Evolutionary conservation across 2,329 filamentous ascomycete species (phyloP), one percentile per base, ranked within the genome.

Genomic region (Aspergillus fumigatus): DNA sequence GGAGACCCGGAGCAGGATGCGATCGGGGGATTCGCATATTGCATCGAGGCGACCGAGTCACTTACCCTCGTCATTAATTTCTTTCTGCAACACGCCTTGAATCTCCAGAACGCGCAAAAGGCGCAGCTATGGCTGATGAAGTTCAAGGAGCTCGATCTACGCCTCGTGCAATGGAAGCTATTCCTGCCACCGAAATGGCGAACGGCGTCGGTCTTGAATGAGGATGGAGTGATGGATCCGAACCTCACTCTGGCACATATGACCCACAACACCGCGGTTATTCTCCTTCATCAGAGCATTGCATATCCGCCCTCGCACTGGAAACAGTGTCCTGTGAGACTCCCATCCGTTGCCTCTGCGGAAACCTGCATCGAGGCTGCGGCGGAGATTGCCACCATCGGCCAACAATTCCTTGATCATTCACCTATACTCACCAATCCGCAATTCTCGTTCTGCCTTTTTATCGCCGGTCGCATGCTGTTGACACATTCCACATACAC

Each of bases 241-340:
- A 81, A 81, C 49, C 65, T 81, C 17, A 80, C 79, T 0, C 62
- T 81, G 0, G 79, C 79, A 0, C 78, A 82, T 41, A 70, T 79
- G 3, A 81, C 77, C 0, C 79, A 81, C 49, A 81, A 81, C 54
- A 77, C 78, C 0, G 78, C 78, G 0, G 78, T 80, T 58, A 79
- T 81, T 9, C 65, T 81, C 0, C 64, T 81, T 0, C 79, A 81
- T 53, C 79, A 81, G 53, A 67, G 79, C 11, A 35, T 35, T 4
- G 32, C 32, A 35, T 35, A 35, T 6, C 32, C 32, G 32, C 32
- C 32, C 32, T 6, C 32, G 32, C 32, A 35, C 32, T 35, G 32
- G 32, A 35, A 17, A 35, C 32, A 35, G 14, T 35, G 32, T 35
- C 32, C 32, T 14, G 32, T 35, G 32, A 17, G 32, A 35, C 32